phyloP scores from a whole-genome alignment of 345 rosid genomes.

The Syzygium grande region DNA sequence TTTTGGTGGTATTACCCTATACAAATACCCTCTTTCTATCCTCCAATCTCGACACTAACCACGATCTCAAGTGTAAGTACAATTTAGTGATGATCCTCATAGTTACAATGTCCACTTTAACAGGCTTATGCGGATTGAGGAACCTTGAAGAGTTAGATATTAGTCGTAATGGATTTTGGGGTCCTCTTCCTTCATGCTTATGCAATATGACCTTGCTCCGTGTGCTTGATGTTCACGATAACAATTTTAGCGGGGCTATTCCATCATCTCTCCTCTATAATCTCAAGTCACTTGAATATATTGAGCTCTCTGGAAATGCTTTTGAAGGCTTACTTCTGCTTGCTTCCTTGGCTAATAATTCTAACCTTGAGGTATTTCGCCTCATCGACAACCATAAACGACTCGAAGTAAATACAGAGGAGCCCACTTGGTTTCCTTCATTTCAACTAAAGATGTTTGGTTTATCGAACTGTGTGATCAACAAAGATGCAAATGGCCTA shows the following conservation, averaged over 20 bases:
- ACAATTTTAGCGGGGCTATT: neutral
- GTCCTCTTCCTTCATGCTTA: neutral
- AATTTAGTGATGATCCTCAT: neutral
- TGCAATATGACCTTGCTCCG: neutral
- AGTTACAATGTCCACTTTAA: neutral
- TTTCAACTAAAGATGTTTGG: neutral
- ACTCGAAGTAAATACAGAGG: neutral
- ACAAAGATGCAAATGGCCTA: neutral
- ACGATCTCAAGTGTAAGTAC: neutral
- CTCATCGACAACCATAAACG: neutral
- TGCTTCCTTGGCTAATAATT: neutral
- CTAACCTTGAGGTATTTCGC: neutral
- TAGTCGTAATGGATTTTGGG: neutral
- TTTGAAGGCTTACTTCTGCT: neutral
- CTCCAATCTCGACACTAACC: neutral
- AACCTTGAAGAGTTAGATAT: slow-evolving; percentile 5
- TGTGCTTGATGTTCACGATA: neutral
- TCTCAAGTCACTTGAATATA: slow-evolving; percentile 1
- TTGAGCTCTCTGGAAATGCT: neutral
- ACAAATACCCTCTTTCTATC: neutral
- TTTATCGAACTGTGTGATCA: neutral
- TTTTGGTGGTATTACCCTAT: too few species aligned
- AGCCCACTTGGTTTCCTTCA: neutral
- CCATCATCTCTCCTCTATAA: neutral
- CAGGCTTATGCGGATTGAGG: neutral